phyloP scores from a whole-genome alignment of 2,329 filamentous ascomycete species.

The Fusarium albosuccineum region DNA sequence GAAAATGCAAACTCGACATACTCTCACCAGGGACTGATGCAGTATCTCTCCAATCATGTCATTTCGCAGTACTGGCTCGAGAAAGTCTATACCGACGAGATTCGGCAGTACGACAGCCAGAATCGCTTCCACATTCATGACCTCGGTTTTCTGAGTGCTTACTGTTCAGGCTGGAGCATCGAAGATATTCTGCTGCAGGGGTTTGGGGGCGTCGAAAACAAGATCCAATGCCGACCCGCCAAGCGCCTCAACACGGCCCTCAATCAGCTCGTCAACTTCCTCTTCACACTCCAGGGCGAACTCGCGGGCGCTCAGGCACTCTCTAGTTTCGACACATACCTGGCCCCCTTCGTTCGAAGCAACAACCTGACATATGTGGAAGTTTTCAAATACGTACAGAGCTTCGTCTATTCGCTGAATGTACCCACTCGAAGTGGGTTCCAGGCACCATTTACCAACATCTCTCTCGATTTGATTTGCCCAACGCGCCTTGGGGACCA shows the following conservation, averaged over 20 bases:
- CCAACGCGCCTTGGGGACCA: conserved; percentile 34
- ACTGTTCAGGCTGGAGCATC: conserved; percentile 44
- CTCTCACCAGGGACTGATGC: conserved; percentile 43
- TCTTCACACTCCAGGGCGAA: conserved; percentile 42
- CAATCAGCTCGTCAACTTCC: conserved; percentile 44
- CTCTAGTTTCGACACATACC: conserved; percentile 43
- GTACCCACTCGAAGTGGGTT: conserved; percentile 44
- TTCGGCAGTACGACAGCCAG: conserved; percentile 30
- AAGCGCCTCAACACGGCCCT: conserved; percentile 44
- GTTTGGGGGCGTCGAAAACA: conserved; percentile 42
- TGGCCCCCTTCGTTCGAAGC: conserved; percentile 38
- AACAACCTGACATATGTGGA: conserved; percentile 36
- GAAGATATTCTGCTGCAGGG: conserved; percentile 43
- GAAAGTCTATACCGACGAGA: conserved; percentile 40
- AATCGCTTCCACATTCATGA: conserved; percentile 45
- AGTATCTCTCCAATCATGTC: conserved; percentile 43
- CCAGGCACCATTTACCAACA: conserved; percentile 43
- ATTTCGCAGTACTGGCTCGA: conserved; percentile 44
- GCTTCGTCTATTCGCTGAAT: conserved; percentile 45
- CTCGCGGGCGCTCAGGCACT: conserved; percentile 39
- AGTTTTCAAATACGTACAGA: conserved; percentile 43
- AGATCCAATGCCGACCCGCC: conserved; percentile 42
- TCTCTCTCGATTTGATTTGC: conserved; percentile 40
- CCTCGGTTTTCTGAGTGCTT: conserved; percentile 41
- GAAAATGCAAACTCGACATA: conserved; percentile 46